Evolutionary conservation across 139 green algal species (phyloP).

Genomic region (Edaphochlamys debaryana): DNA sequence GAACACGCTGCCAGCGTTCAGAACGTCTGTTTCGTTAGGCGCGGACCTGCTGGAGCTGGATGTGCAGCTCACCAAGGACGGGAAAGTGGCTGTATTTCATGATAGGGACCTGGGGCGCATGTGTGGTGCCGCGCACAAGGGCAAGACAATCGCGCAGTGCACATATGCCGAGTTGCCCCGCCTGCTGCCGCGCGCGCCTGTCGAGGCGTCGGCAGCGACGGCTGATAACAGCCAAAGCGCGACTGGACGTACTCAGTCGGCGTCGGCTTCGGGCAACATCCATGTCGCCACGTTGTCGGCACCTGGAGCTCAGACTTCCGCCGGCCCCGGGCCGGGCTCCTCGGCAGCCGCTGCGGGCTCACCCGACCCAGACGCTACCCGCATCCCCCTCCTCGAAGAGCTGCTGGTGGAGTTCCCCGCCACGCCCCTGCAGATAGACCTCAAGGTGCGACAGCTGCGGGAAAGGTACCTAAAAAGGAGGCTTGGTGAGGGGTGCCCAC

Average conservation of each 20-base stretch:
- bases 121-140: not conserved
- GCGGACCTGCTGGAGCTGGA: slow-evolving; percentile 35
- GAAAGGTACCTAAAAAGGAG: no score
- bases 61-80: slow-evolving; percentile 21
- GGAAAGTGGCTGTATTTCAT: slow-evolving; percentile 18
- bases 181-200: not conserved
- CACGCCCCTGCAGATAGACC: slow-evolving; percentile 28
- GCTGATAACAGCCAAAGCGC: not conserved
- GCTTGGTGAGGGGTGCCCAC: no score
- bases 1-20: slow-evolving; percentile 31
- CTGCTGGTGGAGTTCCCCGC: not conserved
- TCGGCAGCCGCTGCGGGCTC: no score
- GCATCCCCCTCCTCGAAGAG: slow-evolving; percentile 32
- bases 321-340: not conserved
- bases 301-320: no score
- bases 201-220: not conserved
- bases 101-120: slow-evolving; percentile 10
- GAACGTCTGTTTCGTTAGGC: not conserved
- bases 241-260: no score
- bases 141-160: not conserved
- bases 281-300: no score
- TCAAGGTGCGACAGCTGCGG: no score
- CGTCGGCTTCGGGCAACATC: no score
- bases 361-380: not conserved
- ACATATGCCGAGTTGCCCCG: not conserved